Percentiles rank a stretch among this genome's conserved stretches.
These are phyloP conservation scores for Aaosphaeria arxii DNA, from an alignment of 2,329 filamentous ascomycete genomes.

Conservation along the genomic window DNA sequence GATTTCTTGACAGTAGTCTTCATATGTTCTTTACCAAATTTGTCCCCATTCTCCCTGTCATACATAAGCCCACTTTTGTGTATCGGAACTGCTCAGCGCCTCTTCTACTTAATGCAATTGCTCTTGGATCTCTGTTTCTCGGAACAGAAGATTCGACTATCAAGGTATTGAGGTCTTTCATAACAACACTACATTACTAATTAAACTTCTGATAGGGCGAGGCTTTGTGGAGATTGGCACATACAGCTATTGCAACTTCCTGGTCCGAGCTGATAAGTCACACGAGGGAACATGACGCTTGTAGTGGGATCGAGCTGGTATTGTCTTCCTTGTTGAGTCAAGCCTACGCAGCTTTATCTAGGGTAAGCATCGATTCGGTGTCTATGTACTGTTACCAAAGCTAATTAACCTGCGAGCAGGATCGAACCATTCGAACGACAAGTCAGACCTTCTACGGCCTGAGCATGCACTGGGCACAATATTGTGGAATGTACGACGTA, in stretches of 20 bases:
- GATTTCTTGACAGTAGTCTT: constrained; percentile 1
- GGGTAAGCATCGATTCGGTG: neutral
- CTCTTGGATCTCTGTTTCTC: constrained; percentile 1
- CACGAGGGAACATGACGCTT: neutral
- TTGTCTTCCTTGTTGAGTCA: constrained; percentile 1
- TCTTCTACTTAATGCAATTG: constrained; percentile 1
- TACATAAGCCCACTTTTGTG: constrained; percentile 1
- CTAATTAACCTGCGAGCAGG: neutral
- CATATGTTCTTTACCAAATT: constrained; percentile 2
- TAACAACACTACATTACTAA: neutral
- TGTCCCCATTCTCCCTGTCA: constrained; percentile 1
- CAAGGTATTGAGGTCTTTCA: neutral
- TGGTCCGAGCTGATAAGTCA: constrained; percentile 1
- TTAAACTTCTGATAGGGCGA: neutral
- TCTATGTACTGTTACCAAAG: neutral
- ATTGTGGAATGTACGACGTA: neutral
- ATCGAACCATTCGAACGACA: neutral
- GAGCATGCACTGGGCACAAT: neutral
- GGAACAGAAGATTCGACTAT: neutral
- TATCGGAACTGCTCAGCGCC: constrained; percentile 1
- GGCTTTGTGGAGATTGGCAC: neutral
- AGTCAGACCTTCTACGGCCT: neutral
- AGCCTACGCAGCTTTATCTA: constrained; percentile 1
- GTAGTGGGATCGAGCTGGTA: neutral
- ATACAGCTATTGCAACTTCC: constrained; percentile 1